Evolutionary conservation across 2,329 filamentous ascomycete genomes (phyloP), one percentile per base, ranked within the genome.

Genomic region (Tothia fuscella): DNA sequence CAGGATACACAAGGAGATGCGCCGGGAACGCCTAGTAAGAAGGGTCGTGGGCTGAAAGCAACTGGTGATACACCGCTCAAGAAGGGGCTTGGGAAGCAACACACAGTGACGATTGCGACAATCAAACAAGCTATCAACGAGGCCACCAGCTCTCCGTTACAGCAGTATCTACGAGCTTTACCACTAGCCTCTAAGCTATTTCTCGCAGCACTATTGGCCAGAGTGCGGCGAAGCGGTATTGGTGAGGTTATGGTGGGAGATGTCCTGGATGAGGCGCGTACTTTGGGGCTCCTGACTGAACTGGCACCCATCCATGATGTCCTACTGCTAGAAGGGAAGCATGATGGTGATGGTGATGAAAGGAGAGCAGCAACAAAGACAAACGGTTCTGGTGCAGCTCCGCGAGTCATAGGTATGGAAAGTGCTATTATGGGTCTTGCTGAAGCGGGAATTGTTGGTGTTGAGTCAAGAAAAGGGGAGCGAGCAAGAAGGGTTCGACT

Each of bases 81-180:
- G 51, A 64, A 60, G 40, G 65, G 62, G 20, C 14, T 6, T 9
- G 32, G 54, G 59, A 36, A 41, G 25, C 24, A 32, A 34, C 39
- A 57, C 26, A 74, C 80, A 39, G 91, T 98, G 30, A 95, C 87
- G 1, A 95, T 96, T 54, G 78, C 82, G 40, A 95, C 86, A 3
- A 82, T 96, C 58, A 93, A 93, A 60, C 79, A 84, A 55, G 91
- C 91, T 26, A 96, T 98, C 60, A 84, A 83, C 53, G 91, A 98
- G 64, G 88, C 89, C 4, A 96, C 89, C 1, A 87, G 83, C 3
- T 94, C 85, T 43, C 91, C 91, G 2, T 68, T 95, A 44, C 89
- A 95, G 56, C 85, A 91, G 57, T 87, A 87, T 55, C 72, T 98
- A 26, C 82, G 86, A 38, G 74, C 78, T 14, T 72, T 96, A 17